Evolutionary conservation across 164 flowering plant species (phyloP).

Genomic region (Magnolia kwangsiensis): DNA sequence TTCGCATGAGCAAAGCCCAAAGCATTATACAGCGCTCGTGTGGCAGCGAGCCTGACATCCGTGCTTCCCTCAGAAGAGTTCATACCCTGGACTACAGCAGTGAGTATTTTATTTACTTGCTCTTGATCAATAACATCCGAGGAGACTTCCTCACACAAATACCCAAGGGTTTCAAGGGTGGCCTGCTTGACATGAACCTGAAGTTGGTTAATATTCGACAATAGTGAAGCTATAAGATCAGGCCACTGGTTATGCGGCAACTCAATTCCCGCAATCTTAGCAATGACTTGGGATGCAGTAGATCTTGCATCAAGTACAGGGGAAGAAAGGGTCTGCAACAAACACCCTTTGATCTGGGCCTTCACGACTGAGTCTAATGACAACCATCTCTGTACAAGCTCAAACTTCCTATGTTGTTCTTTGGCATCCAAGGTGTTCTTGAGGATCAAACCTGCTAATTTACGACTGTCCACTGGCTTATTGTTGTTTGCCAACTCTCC

Average conservation of each 20-base stretch:
- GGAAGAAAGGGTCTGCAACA: constrained; percentile 50
- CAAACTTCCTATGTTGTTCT: constrained; percentile 55
- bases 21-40: constrained; percentile 52
- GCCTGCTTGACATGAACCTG: constrained; percentile 54
- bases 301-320: constrained; percentile 47
- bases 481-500: constrained; percentile 55
- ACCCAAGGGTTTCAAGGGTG: constrained; percentile 59
- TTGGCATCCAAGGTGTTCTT: constrained; percentile 71
- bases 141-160: constrained; percentile 63
- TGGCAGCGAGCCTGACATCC: constrained; percentile 63
- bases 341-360: constrained; percentile 40
- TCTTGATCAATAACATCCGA: constrained; percentile 56
- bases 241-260: constrained; percentile 65
- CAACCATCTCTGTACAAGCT: constrained; percentile 60
- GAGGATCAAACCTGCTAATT: constrained; percentile 55
- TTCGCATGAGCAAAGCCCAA: constrained; percentile 64
- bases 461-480: constrained; percentile 63
- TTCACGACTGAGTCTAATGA: constrained; percentile 39
- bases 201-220: constrained; percentile 45
- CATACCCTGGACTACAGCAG: constrained; percentile 68
- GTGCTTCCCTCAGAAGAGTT: constrained; percentile 39
- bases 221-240: constrained; percentile 42
- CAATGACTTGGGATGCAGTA: constrained; percentile 62
- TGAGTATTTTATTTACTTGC: constrained; percentile 57
- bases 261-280: constrained; percentile 60